Conservation (phyloP, 1,284 basidiomycete species). For the Ceratobasidium sp. region DNA sequence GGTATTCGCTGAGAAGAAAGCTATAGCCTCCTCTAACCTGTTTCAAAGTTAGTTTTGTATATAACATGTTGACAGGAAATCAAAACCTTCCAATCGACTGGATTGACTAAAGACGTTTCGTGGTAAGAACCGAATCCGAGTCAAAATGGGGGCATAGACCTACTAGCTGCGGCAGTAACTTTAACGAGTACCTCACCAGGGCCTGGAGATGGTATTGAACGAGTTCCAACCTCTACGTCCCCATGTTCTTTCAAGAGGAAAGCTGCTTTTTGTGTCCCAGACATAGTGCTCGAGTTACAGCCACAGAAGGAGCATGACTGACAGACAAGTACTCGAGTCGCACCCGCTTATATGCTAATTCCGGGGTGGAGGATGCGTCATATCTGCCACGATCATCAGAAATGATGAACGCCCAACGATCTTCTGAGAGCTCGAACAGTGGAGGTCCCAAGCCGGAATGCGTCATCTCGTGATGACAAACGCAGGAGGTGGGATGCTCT, state of each 20-base stretch:
- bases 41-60: not conserved
- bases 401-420: too few relatives aligned
- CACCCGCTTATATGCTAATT: too few relatives aligned
- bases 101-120: conserved; percentile 1
- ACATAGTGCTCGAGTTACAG: not conserved
- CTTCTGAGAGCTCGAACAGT: too few relatives aligned
- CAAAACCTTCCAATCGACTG: conserved; percentile 20
- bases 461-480: too few relatives aligned
- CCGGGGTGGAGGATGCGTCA: too few relatives aligned
- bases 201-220: conserved; percentile 51
- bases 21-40: not conserved
- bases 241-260: conserved; percentile 44
- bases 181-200: conserved; percentile 56
- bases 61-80: not conserved
- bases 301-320: too few relatives aligned
- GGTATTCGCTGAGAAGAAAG: not conserved
- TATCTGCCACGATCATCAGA: too few relatives aligned
- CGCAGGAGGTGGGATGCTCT: too few relatives aligned
- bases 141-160: not conserved
- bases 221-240: conserved; percentile 44
- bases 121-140: not conserved
- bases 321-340: too few relatives aligned
- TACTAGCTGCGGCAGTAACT: conserved; percentile 49
- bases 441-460: too few relatives aligned
- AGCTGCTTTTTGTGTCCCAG: conserved; percentile 45